phyloP scores from a whole-genome alignment of 139 green algal species.

The Auxenochlorella protothecoides region DNA sequence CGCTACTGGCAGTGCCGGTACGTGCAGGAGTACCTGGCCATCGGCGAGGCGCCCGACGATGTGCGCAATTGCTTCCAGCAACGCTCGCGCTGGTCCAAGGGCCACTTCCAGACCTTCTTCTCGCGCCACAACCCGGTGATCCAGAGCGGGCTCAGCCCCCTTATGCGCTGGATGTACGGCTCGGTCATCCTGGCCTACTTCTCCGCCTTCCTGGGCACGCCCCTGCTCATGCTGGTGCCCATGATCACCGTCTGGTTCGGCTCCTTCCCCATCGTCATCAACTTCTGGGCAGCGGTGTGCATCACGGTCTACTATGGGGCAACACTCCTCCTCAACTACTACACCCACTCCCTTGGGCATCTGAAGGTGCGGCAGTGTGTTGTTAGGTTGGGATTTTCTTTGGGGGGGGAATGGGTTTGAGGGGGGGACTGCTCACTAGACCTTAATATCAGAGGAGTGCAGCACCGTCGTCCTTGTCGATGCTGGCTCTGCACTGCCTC shows the following conservation, averaged over 20 bases:
- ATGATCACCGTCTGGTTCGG: slow-evolving; percentile 46
- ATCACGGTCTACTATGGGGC: slow-evolving; percentile 44
- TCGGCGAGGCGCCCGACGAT: slow-evolving; percentile 69
- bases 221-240: slow-evolving; percentile 41
- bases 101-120: slow-evolving; percentile 60
- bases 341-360: slow-evolving; percentile 15
- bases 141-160: slow-evolving; percentile 16
- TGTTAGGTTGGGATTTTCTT: not conserved
- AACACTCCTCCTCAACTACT: slow-evolving; percentile 29
- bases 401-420: too few species aligned
- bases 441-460: too few species aligned
- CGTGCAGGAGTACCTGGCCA: slow-evolving; percentile 63
- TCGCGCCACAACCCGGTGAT: slow-evolving; percentile 30
- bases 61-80: slow-evolving; percentile 76
- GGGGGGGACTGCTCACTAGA: too few species aligned
- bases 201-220: slow-evolving; percentile 32
- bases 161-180: slow-evolving; percentile 36
- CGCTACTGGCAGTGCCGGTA: slow-evolving; percentile 51
- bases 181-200: slow-evolving; percentile 36
- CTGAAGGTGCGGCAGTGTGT: slow-evolving; percentile 9
- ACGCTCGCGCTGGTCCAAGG: slow-evolving; percentile 74
- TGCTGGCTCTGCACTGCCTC: too few species aligned
- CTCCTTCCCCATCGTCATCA: slow-evolving; percentile 53
- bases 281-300: slow-evolving; percentile 37
- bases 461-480: too few species aligned